Conservation (phyloP, 108 stramenopile species). For the Cyclotella atomus region DNA sequence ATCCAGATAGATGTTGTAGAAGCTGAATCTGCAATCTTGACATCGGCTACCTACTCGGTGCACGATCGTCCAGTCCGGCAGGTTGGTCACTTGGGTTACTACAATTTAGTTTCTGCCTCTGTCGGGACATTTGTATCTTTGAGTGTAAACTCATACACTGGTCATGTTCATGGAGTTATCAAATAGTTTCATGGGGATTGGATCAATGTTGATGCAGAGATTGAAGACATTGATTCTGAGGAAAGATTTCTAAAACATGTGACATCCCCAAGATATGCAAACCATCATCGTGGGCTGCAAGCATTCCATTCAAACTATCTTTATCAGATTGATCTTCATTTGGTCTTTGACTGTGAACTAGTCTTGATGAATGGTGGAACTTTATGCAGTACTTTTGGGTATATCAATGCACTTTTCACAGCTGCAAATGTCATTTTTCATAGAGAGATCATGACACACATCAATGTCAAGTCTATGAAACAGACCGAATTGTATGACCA, state of each 20-base stretch:
- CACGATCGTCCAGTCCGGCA: conserved; percentile 1
- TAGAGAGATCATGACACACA: conserved; percentile 26
- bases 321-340: conserved; percentile 18
- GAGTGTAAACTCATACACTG: background rate
- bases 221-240: background rate
- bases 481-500: conserved; percentile 11
- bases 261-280: background rate
- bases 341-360: conserved; percentile 18
- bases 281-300: background rate
- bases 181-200: background rate
- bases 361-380: conserved; percentile 5
- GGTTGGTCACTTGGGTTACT: background rate
- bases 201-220: background rate
- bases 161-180: background rate
- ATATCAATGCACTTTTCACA: conserved; percentile 20
- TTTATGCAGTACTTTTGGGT: background rate
- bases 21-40: background rate
- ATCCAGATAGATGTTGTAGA: background rate
- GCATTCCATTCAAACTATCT: conserved; percentile 10
- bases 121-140: background rate
- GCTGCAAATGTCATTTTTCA: conserved; percentile 24
- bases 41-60: conserved; percentile 2
- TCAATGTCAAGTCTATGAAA: conserved; percentile 5
- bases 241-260: background rate
- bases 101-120: background rate